A percentile compares a stretch with the other conserved stretches of the same genome.
Conservation (phyloP, 768 basidiomycete genomes). For the Galerina marginata region DNA sequence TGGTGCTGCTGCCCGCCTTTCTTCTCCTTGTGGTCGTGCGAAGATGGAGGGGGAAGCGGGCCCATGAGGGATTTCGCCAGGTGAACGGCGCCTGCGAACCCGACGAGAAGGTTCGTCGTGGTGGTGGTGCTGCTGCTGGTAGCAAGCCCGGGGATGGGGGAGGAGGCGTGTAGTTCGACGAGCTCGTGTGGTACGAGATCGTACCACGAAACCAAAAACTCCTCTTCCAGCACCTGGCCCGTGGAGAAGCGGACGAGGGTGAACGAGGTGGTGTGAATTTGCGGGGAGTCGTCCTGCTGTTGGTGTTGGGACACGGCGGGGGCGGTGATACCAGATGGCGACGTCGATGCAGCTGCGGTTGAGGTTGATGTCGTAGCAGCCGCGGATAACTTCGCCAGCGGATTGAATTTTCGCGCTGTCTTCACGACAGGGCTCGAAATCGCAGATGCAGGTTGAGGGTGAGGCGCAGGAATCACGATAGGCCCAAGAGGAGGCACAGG, state of each 20-base stretch:
- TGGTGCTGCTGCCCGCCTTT: background rate
- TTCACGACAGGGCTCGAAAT: background rate
- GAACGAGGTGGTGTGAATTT: constrained; percentile 30
- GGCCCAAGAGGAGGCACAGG: background rate
- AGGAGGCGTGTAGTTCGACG: constrained; percentile 63
- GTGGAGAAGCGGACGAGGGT: constrained; percentile 70
- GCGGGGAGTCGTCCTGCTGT: background rate
- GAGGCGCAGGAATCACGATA: background rate
- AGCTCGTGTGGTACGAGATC: constrained; percentile 66
- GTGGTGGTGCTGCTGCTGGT: too few species aligned
- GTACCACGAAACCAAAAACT: constrained; percentile 61
- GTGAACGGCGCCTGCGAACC: too few species aligned
- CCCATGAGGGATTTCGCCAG: too few species aligned
- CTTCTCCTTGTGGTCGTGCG: too few species aligned
- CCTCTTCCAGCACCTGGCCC: constrained; percentile 73
- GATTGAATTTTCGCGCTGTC: constrained; percentile 9
- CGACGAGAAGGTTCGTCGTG: too few species aligned
- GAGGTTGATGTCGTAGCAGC: background rate
- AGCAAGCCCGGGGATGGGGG: constrained; percentile 4
- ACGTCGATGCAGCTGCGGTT: background rate
- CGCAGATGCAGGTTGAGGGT: background rate
- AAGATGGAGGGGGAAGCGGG: too few species aligned
- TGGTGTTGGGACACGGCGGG: background rate
- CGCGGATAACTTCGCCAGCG: constrained; percentile 3
- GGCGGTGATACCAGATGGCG: background rate